Percentiles rank a stretch among this genome's conserved stretches.
phyloP scores from a whole-genome alignment of 768 basidiomycete species.

The Lactifluus pinguis region DNA sequence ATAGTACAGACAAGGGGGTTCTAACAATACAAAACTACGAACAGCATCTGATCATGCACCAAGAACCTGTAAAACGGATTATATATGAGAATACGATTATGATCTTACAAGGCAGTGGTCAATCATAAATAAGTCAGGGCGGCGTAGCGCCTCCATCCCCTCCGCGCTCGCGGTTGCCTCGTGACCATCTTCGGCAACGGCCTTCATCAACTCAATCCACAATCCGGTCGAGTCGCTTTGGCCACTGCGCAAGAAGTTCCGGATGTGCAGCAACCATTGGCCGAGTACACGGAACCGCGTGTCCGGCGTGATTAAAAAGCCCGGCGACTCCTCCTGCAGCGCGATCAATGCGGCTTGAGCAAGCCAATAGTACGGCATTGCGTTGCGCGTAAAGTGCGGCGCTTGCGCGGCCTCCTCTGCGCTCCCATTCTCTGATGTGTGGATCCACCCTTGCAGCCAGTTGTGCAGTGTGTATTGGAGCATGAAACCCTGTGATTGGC shows the following conservation, averaged over 20 bases:
- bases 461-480: slow-evolving; percentile 42
- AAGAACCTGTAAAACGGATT: neutral
- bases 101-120: neutral
- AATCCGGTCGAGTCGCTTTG: slow-evolving; percentile 10
- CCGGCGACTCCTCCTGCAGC: slow-evolving; percentile 32
- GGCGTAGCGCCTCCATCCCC: slow-evolving; percentile 13
- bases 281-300: slow-evolving; percentile 15
- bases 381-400: slow-evolving; percentile 20
- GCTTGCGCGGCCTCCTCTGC: slow-evolving; percentile 10
- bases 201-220: slow-evolving; percentile 19
- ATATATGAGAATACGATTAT: neutral
- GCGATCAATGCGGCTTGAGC: slow-evolving; percentile 39
- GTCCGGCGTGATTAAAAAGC: slow-evolving; percentile 10
- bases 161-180: neutral
- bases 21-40: slow-evolving; percentile 1
- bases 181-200: slow-evolving; percentile 12
- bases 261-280: slow-evolving; percentile 18
- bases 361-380: slow-evolving; percentile 47
- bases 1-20: neutral
- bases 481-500: slow-evolving; percentile 22
- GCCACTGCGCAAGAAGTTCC: slow-evolving; percentile 11
- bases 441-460: slow-evolving; percentile 43
- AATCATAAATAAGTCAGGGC: slow-evolving; percentile 13
- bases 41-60: neutral
- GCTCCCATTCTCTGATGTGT: slow-evolving; percentile 6